Evolutionary conservation across 768 basidiomycete genomes (phyloP).

Genomic region (Calocybe gangraenosa): DNA sequence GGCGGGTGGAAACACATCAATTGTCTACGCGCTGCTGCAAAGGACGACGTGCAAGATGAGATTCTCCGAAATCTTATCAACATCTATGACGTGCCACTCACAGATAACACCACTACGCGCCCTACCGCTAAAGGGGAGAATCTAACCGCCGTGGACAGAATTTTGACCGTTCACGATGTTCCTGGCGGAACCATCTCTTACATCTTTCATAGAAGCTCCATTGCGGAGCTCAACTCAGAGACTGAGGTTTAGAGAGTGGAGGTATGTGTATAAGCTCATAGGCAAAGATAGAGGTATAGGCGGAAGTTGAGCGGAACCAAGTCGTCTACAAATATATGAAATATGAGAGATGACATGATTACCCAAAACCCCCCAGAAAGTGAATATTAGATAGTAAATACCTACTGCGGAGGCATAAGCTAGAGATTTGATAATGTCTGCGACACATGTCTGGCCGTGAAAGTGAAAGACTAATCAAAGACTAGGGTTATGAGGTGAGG

Average conservation of each 20-base stretch:
- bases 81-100: slow-evolving; percentile 7
- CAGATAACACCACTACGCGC: slow-evolving; percentile 2
- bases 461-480: background rate
- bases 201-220: slow-evolving; percentile 62
- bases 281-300: slow-evolving; percentile 10
- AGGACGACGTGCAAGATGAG: slow-evolving; percentile 57
- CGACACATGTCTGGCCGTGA: background rate
- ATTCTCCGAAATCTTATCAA: slow-evolving; percentile 51
- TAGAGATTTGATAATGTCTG: too few species aligned
- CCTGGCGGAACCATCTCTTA: slow-evolving; percentile 72
- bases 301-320: slow-evolving; percentile 11
- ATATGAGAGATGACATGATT: background rate
- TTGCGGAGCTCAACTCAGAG: slow-evolving; percentile 12
- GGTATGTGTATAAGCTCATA: background rate
- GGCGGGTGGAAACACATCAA: slow-evolving; percentile 85
- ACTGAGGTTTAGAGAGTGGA: too few species aligned
- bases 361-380: slow-evolving; percentile 1
- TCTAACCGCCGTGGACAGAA: slow-evolving; percentile 26
- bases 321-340: background rate
- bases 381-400: background rate
- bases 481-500: slow-evolving; percentile 17
- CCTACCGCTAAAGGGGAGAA: slow-evolving; percentile 39
- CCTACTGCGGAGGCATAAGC: background rate
- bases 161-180: slow-evolving; percentile 32
- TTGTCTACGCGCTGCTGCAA: slow-evolving; percentile 46